A percentile compares a stretch with the other conserved stretches of the same genome.
Evolutionary conservation across 345 rosid species (phyloP).

Genomic region (Cardamine resedifolia): DNA sequence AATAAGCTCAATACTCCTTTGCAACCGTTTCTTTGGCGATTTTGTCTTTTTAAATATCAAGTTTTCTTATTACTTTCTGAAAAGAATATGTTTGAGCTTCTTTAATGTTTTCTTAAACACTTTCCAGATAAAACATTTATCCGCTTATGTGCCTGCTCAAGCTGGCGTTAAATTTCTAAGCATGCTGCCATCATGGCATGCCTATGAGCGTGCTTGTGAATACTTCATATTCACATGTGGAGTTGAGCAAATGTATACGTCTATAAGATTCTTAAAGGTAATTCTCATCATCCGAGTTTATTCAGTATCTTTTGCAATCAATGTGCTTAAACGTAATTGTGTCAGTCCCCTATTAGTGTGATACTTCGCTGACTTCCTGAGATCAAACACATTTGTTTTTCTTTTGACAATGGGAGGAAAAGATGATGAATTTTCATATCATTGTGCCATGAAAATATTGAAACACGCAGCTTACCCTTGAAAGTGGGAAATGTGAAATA

Average conservation of each 20-base stretch:
- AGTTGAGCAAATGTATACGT: slow-evolving; percentile 81
- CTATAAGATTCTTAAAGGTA: slow-evolving; percentile 78
- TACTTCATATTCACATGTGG: slow-evolving; percentile 82
- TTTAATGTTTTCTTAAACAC: slow-evolving; percentile 3
- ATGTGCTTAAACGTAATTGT: background rate
- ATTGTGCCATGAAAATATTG: background rate
- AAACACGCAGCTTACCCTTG: background rate
- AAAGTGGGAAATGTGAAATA: background rate
- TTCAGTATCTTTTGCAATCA: background rate
- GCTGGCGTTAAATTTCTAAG: slow-evolving; percentile 87
- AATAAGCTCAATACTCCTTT: slow-evolving; percentile 17
- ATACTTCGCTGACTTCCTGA: slow-evolving; percentile 6
- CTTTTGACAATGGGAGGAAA: background rate
- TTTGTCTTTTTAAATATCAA: background rate
- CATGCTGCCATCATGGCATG: slow-evolving; percentile 97
- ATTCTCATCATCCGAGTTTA: background rate
- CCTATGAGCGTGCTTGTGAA: slow-evolving; percentile 89
- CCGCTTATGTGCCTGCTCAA: slow-evolving; percentile 72
- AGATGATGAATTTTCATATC: background rate
- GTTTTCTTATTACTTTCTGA: background rate
- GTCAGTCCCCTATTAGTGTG: background rate
- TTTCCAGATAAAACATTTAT: slow-evolving; percentile 62
- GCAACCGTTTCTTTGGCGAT: slow-evolving; percentile 16
- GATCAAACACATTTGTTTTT: background rate
- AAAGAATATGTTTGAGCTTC: slow-evolving; percentile 9